A percentile compares a stretch with the other conserved stretches of the same genome.
phyloP scores from a whole-genome alignment of 768 basidiomycete genomes.

The Suillus hirtellus region DNA sequence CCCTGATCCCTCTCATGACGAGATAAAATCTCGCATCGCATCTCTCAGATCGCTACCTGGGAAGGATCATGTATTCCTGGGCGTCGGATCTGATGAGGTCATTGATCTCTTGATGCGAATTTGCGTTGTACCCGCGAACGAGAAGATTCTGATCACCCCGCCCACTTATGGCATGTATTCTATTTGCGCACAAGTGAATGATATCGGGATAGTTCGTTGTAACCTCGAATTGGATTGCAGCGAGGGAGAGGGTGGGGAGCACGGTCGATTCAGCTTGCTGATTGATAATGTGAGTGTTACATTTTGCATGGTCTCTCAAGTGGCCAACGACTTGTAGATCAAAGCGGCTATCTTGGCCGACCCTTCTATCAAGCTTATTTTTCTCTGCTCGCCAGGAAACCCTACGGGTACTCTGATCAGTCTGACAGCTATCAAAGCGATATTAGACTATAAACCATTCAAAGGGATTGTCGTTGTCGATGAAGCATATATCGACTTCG shows the following conservation, averaged over 20 bases:
- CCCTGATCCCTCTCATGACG: slow-evolving; percentile 86
- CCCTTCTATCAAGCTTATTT: slow-evolving; percentile 84
- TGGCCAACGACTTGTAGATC: slow-evolving; percentile 46
- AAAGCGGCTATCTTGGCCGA: slow-evolving; percentile 68
- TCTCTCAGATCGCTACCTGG: slow-evolving; percentile 67
- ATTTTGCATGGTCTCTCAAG: slow-evolving; percentile 3
- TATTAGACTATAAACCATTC: slow-evolving; percentile 80
- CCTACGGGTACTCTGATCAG: slow-evolving; percentile 90
- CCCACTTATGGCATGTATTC: slow-evolving; percentile 99
- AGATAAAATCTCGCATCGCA: slow-evolving; percentile 77
- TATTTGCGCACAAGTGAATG: slow-evolving; percentile 95
- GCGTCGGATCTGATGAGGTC: slow-evolving; percentile 96
- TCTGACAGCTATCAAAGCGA: slow-evolving; percentile 59
- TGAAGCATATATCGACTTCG: slow-evolving; percentile 98
- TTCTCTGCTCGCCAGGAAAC: slow-evolving; percentile 97
- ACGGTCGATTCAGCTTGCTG: slow-evolving; percentile 70
- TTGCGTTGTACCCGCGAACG: slow-evolving; percentile 74
- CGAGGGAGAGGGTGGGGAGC: slow-evolving; percentile 71
- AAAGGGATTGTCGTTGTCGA: slow-evolving; percentile 93
- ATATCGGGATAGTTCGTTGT: slow-evolving; percentile 78
- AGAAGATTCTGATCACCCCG: slow-evolving; percentile 86
- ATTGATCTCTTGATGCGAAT: slow-evolving; percentile 94
- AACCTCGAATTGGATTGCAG: slow-evolving; percentile 60
- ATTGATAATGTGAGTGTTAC: slow-evolving; percentile 65
- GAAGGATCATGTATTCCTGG: slow-evolving; percentile 78